Base-by-base conservation (phyloP, 2,329 filamentous ascomycete species). In the Nothomitra cinnamomea region DNA sequence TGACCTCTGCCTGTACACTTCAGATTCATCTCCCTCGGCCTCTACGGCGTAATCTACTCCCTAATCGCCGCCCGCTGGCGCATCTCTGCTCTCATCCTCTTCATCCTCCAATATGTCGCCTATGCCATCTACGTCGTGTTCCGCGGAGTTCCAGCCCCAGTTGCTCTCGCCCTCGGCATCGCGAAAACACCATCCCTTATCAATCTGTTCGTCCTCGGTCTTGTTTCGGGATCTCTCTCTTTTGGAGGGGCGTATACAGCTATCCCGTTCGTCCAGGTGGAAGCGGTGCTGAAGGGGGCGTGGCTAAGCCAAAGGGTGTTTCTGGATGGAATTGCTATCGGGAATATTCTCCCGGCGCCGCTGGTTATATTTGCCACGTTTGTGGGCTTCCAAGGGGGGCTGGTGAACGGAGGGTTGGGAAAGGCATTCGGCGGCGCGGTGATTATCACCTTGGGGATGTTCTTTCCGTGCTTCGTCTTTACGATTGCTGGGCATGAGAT, bases 321-420 rank as follows among this genome's bases (percentile, higher is more conserved):
- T 51, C 61, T 66, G n/a, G 63, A 65, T 54, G 63, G 62, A 17
- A 63, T 64, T 58, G 64, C 63, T 55, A 68, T 67, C 42, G 63
- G 61, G 13, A 65, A 65, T 52, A 58, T 65, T 25, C 54, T 65
- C 25, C 63, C 62, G n/a, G 63, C 62, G 43, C 63, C 62, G 42
- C 59, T 65, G 45, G 62, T 65, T 25, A 64, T 65, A 25, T 65
- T 65, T 54, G 59, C 61, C n/a, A 65, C 62, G 3, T 65, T 65
- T 56, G 62, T 65, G 47, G 63, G 63, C 4, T 65, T 64, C 52
- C 62, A 64, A 56, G 62, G 63, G 21, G 64, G 63, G 24, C 58
- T 61, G 51, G 17, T 50, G 48, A 58, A 60, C 53, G 61, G 62
- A 7, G 57, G 58, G 40, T 45, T 64, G 24, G 60, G 62, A 21